Base-by-base conservation (phyloP, 371 early-diverging fungal genomes). In the Mortierella sp. region DNA sequence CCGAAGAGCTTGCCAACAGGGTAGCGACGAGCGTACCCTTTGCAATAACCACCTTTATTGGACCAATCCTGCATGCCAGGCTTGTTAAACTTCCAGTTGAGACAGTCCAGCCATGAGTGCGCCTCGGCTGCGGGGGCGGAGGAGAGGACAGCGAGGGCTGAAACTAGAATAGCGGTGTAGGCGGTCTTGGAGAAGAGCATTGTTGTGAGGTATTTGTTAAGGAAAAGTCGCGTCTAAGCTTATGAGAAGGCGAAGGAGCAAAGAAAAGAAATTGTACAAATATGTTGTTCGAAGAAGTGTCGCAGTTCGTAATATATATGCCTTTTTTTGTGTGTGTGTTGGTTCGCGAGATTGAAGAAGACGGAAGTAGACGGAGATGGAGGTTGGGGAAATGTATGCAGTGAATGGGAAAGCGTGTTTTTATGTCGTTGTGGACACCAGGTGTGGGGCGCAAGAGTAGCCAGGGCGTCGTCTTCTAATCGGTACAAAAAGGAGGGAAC, bases 11-110 rank as follows among this genome's bases (percentile, higher is more conserved):
- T 32, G 49, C 34, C 42, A 12, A 34, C 15, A 23, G 69, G 69
- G 69, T 31, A 73, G 0, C 62, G 67, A 17, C 73, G 73, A 11
- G 60, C 62, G 14, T 50, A 63, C 3, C 66, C 73, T 0, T 23
- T 8, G 32, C 68, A 73, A 4, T 55, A 6, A n/a, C 73, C 73
- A 7, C 53, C 58, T 0, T 58, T 43, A 32, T 39, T 48, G 2
- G 51, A 41, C 68, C 67, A 73, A 17, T n/a, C 51, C 8, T 8
- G n/a, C 17, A 46, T 47, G 14, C 11, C n/a, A 6, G 50, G 44
- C 56, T 55, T 34, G 2, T 63, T 71, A 31, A 44, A 28, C 6
- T 15, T 14, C 72, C 65, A 71, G 49, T 64, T 56, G 48, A 51
- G 34, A 32, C 72, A 64, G 42, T 50, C 65, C 1, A 42, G 46